Evolutionary conservation across 345 rosid species (phyloP), one percentile per base, ranked within the genome.

Genomic region (Euphorbia tirucalli): DNA sequence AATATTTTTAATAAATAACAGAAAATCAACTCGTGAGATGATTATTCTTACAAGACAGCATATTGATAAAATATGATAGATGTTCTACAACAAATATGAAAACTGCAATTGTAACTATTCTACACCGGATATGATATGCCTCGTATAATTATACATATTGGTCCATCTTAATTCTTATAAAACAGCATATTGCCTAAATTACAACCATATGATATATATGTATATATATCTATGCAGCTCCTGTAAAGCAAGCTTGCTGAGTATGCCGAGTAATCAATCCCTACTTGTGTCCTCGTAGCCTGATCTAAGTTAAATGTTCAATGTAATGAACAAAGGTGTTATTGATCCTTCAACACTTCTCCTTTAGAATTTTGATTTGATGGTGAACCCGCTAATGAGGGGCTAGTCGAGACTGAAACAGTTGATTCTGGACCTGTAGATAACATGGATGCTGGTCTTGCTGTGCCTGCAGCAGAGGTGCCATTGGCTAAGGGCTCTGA

Each of bases 401-500:
- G 56, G 58, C 46, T 68, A 35, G 54, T 74, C 1, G 82, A 66
- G 44, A 39, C 27, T 22, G 82, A 65, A 27, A 63, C 44, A 41
- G 81, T 54, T 15, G 74, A 78, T 24, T 71, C 30, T 4, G 82
- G 67, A 56, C 62, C 75, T 0, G 54, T 43, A 13, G 75, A 69
- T 68, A 32, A 11, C 7, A 37, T n/a, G 13, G 83, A 77, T 61
- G 44, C 44, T 41, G 83, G 71, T 46, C 74, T 71, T 48, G 80
- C 77, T 19, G 81, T 79, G 70, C 75, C 73, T 5, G 77, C 70
- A 9, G 57, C 39, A 15, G 79, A 79, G 24, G 78, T 67, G 25
- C 56, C 80, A 9, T 11, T 57, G 11, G 67, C 75, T 61, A 84
- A 83, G 2, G 82, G 83, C 44, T 77, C 75, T 5, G 83, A 78